Percentiles rank a stretch among this genome's conserved stretches.
phyloP scores from a whole-genome alignment of 495 filamentous ascomycete genomes.

The Aspergillus panamensis region DNA sequence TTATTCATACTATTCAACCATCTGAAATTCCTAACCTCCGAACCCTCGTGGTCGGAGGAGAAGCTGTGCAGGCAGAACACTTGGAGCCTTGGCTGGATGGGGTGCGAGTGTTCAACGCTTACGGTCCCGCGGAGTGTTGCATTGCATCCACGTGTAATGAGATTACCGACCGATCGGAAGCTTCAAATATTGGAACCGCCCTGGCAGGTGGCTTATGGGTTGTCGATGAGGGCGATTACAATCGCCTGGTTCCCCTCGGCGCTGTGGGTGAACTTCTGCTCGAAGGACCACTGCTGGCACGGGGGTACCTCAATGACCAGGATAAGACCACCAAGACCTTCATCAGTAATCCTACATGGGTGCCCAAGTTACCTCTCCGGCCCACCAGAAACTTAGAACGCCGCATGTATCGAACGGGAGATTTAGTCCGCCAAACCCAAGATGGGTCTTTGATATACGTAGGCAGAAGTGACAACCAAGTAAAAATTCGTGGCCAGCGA shows the following conservation, averaged over 20 bases:
- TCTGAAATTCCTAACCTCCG: conserved; percentile 7
- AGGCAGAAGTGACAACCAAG: conserved; percentile 53
- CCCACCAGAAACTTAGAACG: neutral
- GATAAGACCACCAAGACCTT: conserved; percentile 44
- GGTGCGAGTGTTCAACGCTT: conserved; percentile 43
- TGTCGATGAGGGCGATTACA: conserved; percentile 46
- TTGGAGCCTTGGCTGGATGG: conserved; percentile 38
- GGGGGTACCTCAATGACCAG: conserved; percentile 48
- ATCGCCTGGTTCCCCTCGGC: conserved; percentile 49
- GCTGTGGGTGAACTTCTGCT: conserved; percentile 53
- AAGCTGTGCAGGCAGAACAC: conserved; percentile 14
- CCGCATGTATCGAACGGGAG: conserved; percentile 58
- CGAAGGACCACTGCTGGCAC: conserved; percentile 50
- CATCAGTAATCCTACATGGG: conserved; percentile 30
- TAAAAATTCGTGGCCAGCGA: conserved; percentile 45
- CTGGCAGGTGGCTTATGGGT: conserved; percentile 46
- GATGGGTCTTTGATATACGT: conserved; percentile 49
- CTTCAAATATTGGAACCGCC: conserved; percentile 33
- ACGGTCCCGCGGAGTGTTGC: conserved; percentile 47
- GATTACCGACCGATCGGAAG: conserved; percentile 1
- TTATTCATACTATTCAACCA: conserved; percentile 13
- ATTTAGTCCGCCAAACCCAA: conserved; percentile 46
- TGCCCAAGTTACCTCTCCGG: neutral
- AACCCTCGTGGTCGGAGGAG: conserved; percentile 13
- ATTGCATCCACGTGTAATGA: conserved; percentile 18